A percentile compares a stretch with the other conserved stretches of the same genome.
These are phyloP conservation scores for Cladosporium halotolerans DNA, from an alignment of 2,329 filamentous ascomycete species.

Conservation along the genomic window DNA sequence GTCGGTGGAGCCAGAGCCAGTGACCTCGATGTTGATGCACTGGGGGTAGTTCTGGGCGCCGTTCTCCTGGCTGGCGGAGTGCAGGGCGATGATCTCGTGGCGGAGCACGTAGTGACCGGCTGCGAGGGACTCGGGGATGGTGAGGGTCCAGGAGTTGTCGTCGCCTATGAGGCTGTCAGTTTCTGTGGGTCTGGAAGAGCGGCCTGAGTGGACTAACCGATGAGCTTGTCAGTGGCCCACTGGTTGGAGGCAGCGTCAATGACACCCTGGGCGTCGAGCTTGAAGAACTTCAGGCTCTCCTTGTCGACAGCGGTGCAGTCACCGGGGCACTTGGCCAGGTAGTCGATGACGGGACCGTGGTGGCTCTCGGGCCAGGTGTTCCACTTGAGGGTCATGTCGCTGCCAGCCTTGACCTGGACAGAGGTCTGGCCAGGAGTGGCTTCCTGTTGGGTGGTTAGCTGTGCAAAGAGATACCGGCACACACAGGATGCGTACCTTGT, in stretches of 20 bases:
- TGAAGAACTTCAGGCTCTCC: conserved; percentile 53
- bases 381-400: conserved; percentile 6
- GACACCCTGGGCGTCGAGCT: conserved; percentile 55
- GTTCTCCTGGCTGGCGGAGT: conserved; percentile 38
- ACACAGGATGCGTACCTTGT: conserved; percentile 34
- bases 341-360: conserved; percentile 58
- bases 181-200: neutral
- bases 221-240: conserved; percentile 52
- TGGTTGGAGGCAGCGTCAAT: conserved; percentile 35
- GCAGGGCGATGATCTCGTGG: conserved; percentile 56
- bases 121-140: conserved; percentile 48
- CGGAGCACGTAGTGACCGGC: conserved; percentile 55
- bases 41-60: conserved; percentile 15
- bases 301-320: conserved; percentile 52
- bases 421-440: conserved; percentile 47
- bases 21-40: conserved; percentile 56
- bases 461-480: neutral
- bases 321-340: conserved; percentile 53
- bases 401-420: conserved; percentile 55
- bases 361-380: conserved; percentile 60
- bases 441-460: neutral
- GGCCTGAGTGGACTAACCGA: conserved; percentile 18
- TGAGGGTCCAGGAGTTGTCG: conserved; percentile 31
- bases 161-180: conserved; percentile 10
- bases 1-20: conserved; percentile 39